phyloP scores from a whole-genome alignment of 2,329 filamentous ascomycete genomes.

The Sporothrix protearum region DNA sequence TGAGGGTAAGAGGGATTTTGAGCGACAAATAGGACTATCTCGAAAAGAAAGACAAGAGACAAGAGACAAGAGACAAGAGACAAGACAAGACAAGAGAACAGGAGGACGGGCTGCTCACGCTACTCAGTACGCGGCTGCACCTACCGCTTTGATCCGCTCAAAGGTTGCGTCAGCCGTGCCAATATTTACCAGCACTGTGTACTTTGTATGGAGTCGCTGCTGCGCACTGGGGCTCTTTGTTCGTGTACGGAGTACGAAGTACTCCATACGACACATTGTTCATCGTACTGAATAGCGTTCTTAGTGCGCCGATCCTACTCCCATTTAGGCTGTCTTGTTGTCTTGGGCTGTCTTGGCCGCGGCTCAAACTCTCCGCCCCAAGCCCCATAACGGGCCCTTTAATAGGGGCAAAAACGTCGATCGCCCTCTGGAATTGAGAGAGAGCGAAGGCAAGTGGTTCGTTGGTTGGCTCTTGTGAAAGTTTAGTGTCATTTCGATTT shows the following conservation, averaged over 20 bases:
- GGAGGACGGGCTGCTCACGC: background rate
- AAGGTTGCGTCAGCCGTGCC: background rate
- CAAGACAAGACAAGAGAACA: background rate
- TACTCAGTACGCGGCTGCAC: background rate
- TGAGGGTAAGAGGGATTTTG: background rate
- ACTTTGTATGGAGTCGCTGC: background rate
- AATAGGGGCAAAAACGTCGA: conserved; percentile 10
- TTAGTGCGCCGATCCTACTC: conserved; percentile 5
- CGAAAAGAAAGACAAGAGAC: background rate
- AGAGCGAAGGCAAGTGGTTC: no score
- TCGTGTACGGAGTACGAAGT: no score
- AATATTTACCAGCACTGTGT: background rate
- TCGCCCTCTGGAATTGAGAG: background rate
- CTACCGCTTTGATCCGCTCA: no score
- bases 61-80: background rate
- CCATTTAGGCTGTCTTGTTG: background rate
- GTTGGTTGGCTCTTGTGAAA: background rate
- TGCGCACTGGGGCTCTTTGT: background rate
- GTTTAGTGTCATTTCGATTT: background rate
- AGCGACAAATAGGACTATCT: background rate
- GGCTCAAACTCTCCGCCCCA: background rate
- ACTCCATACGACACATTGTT: no score
- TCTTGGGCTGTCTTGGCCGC: background rate
- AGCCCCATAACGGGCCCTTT: background rate
- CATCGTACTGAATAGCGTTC: no score